Conservation (phyloP, 2,329 filamentous ascomycete genomes). For the Cytospora chrysosperma region DNA sequence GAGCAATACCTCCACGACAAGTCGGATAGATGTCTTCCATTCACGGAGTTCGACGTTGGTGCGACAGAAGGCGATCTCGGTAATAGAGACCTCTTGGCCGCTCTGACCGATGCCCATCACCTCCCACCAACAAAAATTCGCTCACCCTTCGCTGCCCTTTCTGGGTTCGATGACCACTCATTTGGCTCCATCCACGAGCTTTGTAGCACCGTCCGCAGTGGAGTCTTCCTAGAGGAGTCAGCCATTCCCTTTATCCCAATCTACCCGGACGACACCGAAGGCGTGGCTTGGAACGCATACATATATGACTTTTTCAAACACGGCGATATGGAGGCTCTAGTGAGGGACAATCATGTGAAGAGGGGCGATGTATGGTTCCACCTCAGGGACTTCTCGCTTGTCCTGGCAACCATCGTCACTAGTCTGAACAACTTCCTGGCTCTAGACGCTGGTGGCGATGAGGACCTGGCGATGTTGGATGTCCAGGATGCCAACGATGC, state of each 20-base stretch:
- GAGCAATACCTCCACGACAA: constrained; percentile 56
- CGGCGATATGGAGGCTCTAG: constrained; percentile 60
- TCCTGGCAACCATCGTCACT: constrained; percentile 70
- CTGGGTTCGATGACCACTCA: constrained; percentile 58
- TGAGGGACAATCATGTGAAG: constrained; percentile 64
- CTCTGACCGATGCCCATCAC: constrained; percentile 23
- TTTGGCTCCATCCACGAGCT: constrained; percentile 67
- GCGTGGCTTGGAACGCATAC: constrained; percentile 61
- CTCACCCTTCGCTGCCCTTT: constrained; percentile 71
- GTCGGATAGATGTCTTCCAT: constrained; percentile 56
- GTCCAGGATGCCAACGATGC: constrained; percentile 38
- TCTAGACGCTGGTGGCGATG: constrained; percentile 41
- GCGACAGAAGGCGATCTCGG: constrained; percentile 28
- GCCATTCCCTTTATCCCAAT: constrained; percentile 68
- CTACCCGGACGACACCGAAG: constrained; percentile 52
- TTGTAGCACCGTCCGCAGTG: constrained; percentile 62
- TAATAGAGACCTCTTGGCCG: constrained; percentile 16
- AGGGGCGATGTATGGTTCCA: constrained; percentile 69
- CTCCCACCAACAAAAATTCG: constrained; percentile 49
- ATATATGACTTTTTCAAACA: constrained; percentile 77
- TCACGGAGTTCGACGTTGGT: constrained; percentile 52
- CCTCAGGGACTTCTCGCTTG: constrained; percentile 58
- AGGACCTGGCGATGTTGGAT: constrained; percentile 46
- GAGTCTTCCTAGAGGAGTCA: constrained; percentile 72
- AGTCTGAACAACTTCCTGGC: constrained; percentile 59